These are phyloP conservation scores for Arabidopsis suecica DNA, from an alignment of 345 rosid genomes.

Conservation along the genomic window DNA sequence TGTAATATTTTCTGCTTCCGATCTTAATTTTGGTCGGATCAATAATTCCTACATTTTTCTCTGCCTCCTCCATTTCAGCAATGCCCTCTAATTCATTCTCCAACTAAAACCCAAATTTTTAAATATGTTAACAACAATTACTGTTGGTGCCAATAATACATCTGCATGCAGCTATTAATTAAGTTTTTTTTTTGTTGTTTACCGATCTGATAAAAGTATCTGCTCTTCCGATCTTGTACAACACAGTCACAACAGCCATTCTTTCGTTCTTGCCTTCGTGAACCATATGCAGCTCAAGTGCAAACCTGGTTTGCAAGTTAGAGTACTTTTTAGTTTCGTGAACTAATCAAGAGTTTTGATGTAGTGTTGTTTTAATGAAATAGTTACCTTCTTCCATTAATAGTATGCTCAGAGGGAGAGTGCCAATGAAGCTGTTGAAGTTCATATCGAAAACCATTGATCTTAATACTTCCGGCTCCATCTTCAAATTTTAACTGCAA, in stretches of 20 bases:
- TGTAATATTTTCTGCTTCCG: slow-evolving; percentile 69
- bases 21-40: slow-evolving; percentile 62
- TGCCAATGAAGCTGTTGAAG: slow-evolving; percentile 87
- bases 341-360: background rate
- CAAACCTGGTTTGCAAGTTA: slow-evolving; percentile 49
- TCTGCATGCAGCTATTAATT: background rate
- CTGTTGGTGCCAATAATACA: background rate
- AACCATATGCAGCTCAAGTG: slow-evolving; percentile 79
- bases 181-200: slow-evolving; percentile 15
- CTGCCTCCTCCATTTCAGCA: slow-evolving; percentile 38
- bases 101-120: slow-evolving; percentile 47
- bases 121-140: background rate
- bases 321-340: background rate
- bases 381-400: slow-evolving; percentile 65
- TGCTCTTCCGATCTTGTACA: slow-evolving; percentile 75
- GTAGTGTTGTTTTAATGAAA: background rate
- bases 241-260: slow-evolving; percentile 66
- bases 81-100: slow-evolving; percentile 45
- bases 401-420: slow-evolving; percentile 79
- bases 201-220: slow-evolving; percentile 74
- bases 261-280: slow-evolving; percentile 63
- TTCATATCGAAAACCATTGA: slow-evolving; percentile 54
- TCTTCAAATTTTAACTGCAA: slow-evolving; percentile 51
- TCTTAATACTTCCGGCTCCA: slow-evolving; percentile 56
- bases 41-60: slow-evolving; percentile 53